phyloP scores from a whole-genome alignment of 1,284 basidiomycete species.

The Schizophyllum commune region DNA sequence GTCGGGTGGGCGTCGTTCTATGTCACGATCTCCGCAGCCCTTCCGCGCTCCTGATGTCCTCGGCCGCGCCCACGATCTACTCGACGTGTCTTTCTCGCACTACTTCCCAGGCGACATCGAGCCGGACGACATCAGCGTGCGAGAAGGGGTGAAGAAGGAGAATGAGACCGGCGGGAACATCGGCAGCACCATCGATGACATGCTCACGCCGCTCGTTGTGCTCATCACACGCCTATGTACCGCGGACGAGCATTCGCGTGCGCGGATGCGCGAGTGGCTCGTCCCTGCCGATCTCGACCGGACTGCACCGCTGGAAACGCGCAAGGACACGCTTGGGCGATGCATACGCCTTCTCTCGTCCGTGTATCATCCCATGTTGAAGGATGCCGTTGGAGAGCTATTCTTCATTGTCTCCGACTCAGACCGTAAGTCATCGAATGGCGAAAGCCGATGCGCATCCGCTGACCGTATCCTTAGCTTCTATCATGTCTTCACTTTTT shows the following conservation, averaged over 20 bases:
- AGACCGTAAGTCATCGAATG: constrained; percentile 26
- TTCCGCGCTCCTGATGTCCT: constrained; percentile 39
- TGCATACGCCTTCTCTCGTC: constrained; percentile 72
- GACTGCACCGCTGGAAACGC: constrained; percentile 53
- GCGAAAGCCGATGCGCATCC: not conserved
- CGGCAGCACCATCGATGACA: constrained; percentile 59
- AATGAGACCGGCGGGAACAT: constrained; percentile 23
- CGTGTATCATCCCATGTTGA: constrained; percentile 64
- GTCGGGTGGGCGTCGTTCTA: constrained; percentile 44
- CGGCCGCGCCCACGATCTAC: constrained; percentile 53
- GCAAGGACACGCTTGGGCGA: constrained; percentile 68
- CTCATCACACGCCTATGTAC: constrained; percentile 64
- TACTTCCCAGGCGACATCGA: constrained; percentile 61
- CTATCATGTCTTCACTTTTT: constrained; percentile 61
- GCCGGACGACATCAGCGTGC: constrained; percentile 54
- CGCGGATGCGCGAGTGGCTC: constrained; percentile 54
- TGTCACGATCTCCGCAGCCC: constrained; percentile 49
- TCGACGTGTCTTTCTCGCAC: constrained; percentile 53
- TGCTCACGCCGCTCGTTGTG: constrained; percentile 66
- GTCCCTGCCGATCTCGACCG: constrained; percentile 77
- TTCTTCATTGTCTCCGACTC: constrained; percentile 75
- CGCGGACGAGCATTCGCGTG: constrained; percentile 49
- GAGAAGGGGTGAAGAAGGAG: constrained; percentile 40
- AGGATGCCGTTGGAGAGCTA: constrained; percentile 79
- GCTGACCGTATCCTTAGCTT: constrained; percentile 34